phyloP scores from a whole-genome alignment of 148 eudicot genomes.

The Silene uniflora region DNA sequence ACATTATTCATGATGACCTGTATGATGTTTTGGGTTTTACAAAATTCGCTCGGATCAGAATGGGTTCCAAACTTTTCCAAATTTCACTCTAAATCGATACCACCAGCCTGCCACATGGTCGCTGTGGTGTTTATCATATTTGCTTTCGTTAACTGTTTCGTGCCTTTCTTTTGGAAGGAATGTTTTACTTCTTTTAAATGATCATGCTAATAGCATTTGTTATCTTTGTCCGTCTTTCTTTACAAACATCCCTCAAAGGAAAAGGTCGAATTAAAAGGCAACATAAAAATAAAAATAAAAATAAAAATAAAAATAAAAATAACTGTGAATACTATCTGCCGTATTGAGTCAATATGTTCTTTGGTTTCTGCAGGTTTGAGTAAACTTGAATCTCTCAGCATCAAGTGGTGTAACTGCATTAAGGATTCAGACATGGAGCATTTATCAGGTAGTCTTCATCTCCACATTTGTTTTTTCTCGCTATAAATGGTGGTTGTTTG shows the following conservation, averaged over 20 bases:
- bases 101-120: background rate
- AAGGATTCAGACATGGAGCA: slow-evolving; percentile 34
- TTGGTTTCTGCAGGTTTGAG: slow-evolving; percentile 26
- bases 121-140: too few relatives aligned
- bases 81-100: background rate
- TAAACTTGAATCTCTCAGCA: slow-evolving; percentile 34
- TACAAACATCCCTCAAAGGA: background rate
- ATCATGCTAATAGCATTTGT: background rate
- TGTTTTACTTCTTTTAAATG: too few relatives aligned
- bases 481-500: background rate
- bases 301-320: too few relatives aligned
- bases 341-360: background rate
- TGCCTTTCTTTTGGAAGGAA: too few relatives aligned
- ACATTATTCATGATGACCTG: background rate
- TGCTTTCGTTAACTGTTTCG: too few relatives aligned
- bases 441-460: slow-evolving; percentile 23
- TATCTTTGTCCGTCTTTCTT: background rate
- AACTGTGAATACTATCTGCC: background rate
- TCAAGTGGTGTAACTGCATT: slow-evolving; percentile 35
- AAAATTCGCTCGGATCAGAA: background rate
- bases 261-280: background rate
- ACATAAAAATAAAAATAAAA: too few relatives aligned
- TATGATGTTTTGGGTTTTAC: background rate
- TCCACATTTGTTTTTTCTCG: background rate
- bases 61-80: background rate